Base-by-base conservation (phyloP, 2,329 filamentous ascomycete species). In the Cercospora beticola region DNA sequence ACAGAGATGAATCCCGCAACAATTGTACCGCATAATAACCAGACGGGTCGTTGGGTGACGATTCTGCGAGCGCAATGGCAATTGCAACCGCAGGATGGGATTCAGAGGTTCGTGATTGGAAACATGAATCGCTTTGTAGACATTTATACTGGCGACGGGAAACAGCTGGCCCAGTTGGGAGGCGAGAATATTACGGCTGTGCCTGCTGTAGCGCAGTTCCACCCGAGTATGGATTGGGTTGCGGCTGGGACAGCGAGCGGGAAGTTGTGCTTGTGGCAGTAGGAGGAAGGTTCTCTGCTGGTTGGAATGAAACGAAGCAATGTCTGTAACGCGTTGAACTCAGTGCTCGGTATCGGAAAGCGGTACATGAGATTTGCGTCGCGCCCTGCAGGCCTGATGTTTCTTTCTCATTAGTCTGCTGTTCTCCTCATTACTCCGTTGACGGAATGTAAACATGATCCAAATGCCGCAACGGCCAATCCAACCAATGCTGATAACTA, bases 111-210 rank as follows among this genome's bases (percentile, higher is more conserved):
- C 75, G 92, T 89, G 26, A 94, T 99, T 67, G 95, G 92, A 1
- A 99, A 98, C 74, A 98, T 98, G 95, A 80, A 79, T 68, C 70
- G 95, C 1, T 98, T 97, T 74, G 92, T 98, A 1, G 95, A 99
- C 76, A 87, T 99, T 1, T 99, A 91, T 78, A 91, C 90, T 0
- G 86, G 89, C 0, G 87, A 91, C 60, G 95, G 95, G 0, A 90
- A 93, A 75, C 94, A 98, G 78, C 82, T 99, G 4, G 94, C 92
- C 0, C 94, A 98, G 79, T 80, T 97, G 0, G 93, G 90, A 1
- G 93, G 93, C 0, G 93, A 97, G 0, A 92, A 91, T 0, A 97
- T 99, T 74, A 97, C 93, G 0, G 95, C 95, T 6, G 95, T 99
- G 4, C 95, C 95, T 2, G 92, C 95, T 0, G 95, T 97, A 0